Evolutionary conservation across 768 basidiomycete genomes (phyloP).

Genomic region (Boletus edulis): DNA sequence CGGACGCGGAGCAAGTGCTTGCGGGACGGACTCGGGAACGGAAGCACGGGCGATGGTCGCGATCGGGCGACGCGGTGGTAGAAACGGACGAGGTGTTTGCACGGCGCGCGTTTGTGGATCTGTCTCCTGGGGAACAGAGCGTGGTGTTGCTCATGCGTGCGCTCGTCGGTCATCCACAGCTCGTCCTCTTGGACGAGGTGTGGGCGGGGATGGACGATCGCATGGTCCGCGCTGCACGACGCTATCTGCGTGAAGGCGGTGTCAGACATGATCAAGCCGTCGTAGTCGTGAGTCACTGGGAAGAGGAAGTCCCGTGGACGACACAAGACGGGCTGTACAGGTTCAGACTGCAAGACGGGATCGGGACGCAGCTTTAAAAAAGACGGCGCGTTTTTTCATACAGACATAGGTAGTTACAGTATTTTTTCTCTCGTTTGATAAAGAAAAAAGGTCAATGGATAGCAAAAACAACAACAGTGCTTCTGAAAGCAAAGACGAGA

Average conservation of each 20-base stretch:
- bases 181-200: constrained; percentile 88
- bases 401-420: background rate
- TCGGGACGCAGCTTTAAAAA: constrained; percentile 11
- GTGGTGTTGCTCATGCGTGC: constrained; percentile 84
- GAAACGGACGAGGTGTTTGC: constrained; percentile 43
- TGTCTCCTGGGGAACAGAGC: constrained; percentile 75
- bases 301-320: constrained; percentile 87
- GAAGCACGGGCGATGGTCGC: too few species aligned
- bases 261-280: constrained; percentile 65
- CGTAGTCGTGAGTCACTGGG: constrained; percentile 87
- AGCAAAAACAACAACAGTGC: background rate
- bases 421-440: background rate
- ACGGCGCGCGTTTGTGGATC: constrained; percentile 52
- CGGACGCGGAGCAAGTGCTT: background rate
- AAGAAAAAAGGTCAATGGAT: background rate
- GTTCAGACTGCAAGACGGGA: constrained; percentile 37
- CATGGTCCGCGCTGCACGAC: constrained; percentile 65
- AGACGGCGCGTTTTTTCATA: too few species aligned
- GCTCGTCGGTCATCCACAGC: constrained; percentile 65
- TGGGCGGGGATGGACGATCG: constrained; percentile 89
- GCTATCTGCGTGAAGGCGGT: constrained; percentile 57
- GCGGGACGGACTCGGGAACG: too few species aligned
- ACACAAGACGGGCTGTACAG: constrained; percentile 48
- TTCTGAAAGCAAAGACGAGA: background rate
- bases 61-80: too few species aligned